Conservation (phyloP, 176 grass and related monocot genomes). For the Eremochloa ophiuroides region DNA sequence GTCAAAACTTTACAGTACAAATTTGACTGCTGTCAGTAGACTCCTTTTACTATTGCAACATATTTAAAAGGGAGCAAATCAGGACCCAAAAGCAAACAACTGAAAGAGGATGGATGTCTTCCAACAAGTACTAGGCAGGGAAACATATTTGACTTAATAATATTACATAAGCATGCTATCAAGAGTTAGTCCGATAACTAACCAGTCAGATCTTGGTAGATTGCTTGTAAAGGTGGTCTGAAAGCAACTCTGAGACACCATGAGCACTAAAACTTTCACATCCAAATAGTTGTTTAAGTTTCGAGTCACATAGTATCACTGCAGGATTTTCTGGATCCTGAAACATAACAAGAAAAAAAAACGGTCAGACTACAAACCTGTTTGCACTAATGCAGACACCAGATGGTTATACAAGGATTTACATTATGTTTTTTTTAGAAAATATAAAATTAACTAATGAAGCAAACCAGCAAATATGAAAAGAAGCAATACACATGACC, state of each 20-base stretch:
- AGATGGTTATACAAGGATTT: neutral
- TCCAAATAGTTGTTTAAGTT: slow-evolving; percentile 87
- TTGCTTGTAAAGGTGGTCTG: slow-evolving; percentile 58
- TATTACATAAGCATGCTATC: neutral
- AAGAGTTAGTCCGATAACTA: slow-evolving; percentile 28
- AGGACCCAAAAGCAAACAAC: neutral
- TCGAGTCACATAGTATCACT: slow-evolving; percentile 68
- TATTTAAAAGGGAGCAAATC: neutral
- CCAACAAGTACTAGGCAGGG: neutral
- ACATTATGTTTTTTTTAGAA: slow-evolving; percentile 3
- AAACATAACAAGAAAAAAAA: slow-evolving; percentile 11
- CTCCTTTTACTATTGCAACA: neutral
- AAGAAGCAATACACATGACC: neutral
- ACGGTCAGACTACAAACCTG: neutral
- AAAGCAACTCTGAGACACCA: slow-evolving; percentile 68
- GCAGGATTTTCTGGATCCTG: slow-evolving; percentile 74
- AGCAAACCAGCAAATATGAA: slow-evolving; percentile 2
- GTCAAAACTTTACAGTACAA: neutral
- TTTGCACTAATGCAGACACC: neutral
- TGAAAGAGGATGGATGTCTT: neutral
- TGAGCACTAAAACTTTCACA: slow-evolving; percentile 70
- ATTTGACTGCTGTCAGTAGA: neutral
- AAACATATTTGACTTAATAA: neutral
- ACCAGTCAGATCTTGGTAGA: slow-evolving; percentile 68
- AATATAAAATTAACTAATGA: slow-evolving; percentile 4